Conservation (phyloP, 345 rosid genomes). For the Salix suchowensis region DNA sequence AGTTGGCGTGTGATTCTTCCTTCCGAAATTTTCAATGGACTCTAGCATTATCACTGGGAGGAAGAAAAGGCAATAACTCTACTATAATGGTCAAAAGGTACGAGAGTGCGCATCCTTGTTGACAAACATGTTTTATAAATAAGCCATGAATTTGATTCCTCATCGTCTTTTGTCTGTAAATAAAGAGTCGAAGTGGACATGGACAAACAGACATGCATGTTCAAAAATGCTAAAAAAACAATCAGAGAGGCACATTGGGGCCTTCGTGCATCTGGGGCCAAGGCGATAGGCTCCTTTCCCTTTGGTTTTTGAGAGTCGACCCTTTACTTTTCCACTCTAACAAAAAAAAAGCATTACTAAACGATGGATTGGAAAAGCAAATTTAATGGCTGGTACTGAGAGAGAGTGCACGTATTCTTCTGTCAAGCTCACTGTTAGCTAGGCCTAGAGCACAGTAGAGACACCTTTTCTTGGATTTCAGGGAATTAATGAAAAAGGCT, state of each 20-base stretch:
- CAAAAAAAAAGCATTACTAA: not conserved
- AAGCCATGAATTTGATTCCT: constrained; percentile 30
- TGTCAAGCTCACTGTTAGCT: not conserved
- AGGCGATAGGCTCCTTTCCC: not conserved
- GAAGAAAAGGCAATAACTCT: not conserved
- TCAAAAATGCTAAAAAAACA: not conserved
- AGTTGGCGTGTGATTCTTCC: not conserved
- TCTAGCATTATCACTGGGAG: not conserved
- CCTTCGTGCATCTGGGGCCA: not conserved
- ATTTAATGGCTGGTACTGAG: constrained; percentile 25
- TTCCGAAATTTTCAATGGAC: not conserved
- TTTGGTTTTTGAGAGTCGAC: not conserved
- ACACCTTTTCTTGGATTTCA: constrained; percentile 1
- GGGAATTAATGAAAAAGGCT: not conserved
- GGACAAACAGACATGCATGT: not conserved
- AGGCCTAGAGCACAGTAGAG: not conserved
- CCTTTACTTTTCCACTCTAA: constrained; percentile 13
- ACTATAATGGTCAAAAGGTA: constrained; percentile 23
- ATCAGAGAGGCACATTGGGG: not conserved
- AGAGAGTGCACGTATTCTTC: constrained; percentile 30
- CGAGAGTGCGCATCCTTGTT: constrained; percentile 12
- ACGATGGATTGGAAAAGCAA: constrained; percentile 25
- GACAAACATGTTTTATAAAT: constrained; percentile 19
- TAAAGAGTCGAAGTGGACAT: constrained; percentile 1
- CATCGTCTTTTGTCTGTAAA: constrained; percentile 11